phyloP scores from a whole-genome alignment of 768 basidiomycete species.

The Macrolepiota dolichaula region DNA sequence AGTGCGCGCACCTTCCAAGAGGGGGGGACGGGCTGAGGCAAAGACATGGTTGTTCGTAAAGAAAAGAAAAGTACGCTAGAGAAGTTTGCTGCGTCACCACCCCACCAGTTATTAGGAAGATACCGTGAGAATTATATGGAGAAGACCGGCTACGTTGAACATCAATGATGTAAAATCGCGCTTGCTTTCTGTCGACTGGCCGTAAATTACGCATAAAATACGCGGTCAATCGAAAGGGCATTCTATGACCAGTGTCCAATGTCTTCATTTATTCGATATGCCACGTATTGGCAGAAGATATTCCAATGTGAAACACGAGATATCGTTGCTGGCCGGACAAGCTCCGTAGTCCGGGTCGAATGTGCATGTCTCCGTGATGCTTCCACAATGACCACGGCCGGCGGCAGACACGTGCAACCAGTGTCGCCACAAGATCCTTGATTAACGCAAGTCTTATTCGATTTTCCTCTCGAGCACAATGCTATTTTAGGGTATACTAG shows the following conservation, averaged over 20 bases:
- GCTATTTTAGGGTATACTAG: background rate
- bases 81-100: conserved; percentile 6
- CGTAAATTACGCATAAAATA: background rate
- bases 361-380: too few species aligned
- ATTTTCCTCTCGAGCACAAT: background rate
- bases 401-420: background rate
- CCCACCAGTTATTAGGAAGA: conserved; percentile 13
- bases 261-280: background rate
- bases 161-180: background rate
- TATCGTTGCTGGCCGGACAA: background rate
- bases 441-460: background rate
- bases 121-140: conserved; percentile 18
- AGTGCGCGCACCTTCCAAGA: conserved; percentile 82
- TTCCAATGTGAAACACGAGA: background rate
- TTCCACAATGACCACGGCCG: background rate
- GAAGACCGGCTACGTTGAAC: conserved; percentile 13
- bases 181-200: background rate
- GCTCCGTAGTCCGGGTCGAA: too few species aligned
- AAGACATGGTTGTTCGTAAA: conserved; percentile 61
- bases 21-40: conserved; percentile 94
- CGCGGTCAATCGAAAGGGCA: background rate
- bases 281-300: background rate
- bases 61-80: conserved; percentile 16
- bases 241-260: background rate
- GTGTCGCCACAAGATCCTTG: background rate